These are phyloP conservation scores for Fusarium coicis DNA, from an alignment of 2,329 filamentous ascomycete species.

Conservation along the genomic window DNA sequence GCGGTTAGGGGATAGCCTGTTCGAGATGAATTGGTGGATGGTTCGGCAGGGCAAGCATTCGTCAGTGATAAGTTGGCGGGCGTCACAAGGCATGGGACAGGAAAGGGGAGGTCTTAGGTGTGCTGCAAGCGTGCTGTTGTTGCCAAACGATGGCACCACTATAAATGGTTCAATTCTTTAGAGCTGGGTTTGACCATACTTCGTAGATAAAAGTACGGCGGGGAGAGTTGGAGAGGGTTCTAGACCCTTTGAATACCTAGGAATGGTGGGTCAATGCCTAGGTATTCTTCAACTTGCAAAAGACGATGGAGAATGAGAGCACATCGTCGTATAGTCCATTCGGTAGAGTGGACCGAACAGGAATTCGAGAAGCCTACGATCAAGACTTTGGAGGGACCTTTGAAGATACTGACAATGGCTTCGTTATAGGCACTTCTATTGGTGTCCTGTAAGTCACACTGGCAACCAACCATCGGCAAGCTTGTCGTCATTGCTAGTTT, in stretches of 20 bases:
- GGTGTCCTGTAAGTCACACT: not conserved
- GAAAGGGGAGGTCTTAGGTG: slow-evolving; percentile 3
- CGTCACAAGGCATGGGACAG: slow-evolving; percentile 26
- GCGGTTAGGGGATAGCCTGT: slow-evolving; percentile 8
- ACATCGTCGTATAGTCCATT: not conserved
- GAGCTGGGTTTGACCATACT: not conserved
- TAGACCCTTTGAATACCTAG: slow-evolving; percentile 23
- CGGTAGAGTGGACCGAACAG: slow-evolving; percentile 17
- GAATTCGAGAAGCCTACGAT: slow-evolving; percentile 14
- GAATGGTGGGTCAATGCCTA: slow-evolving; percentile 21
- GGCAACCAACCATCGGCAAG: not conserved
- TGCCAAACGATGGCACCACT: slow-evolving; percentile 37
- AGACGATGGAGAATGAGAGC: slow-evolving; percentile 6
- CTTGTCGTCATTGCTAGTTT: slow-evolving; percentile 27
- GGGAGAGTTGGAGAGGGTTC: slow-evolving; percentile 23
- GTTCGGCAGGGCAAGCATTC: slow-evolving; percentile 20
- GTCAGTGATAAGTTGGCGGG: slow-evolving; percentile 14
- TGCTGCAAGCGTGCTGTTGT: slow-evolving; percentile 41
- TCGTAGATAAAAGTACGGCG: not conserved
- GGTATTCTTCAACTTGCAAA: not conserved
- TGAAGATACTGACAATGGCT: slow-evolving; percentile 7
- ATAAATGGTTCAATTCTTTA: not conserved
- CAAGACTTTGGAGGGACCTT: slow-evolving; percentile 14
- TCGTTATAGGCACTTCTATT: not conserved
- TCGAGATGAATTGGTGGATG: slow-evolving; percentile 20